Conservation (phyloP, 1,139 yeast genomes). For the Saccharomyces hybrid region DNA sequence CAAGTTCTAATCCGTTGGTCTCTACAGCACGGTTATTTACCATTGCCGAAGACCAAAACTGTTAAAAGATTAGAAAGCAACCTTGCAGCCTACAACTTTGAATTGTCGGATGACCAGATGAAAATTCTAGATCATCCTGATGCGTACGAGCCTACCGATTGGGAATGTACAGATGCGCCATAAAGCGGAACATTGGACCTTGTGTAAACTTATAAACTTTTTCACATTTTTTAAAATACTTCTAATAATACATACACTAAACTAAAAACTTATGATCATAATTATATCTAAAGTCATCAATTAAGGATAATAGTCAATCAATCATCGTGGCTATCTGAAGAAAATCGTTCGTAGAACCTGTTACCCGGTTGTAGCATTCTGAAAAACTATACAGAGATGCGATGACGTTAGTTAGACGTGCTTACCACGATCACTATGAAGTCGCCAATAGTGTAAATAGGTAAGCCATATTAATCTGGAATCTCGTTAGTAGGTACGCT, state of each 20-base stretch:
- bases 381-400: neutral
- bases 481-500: neutral
- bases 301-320: neutral
- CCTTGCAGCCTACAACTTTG: slow-evolving; percentile 43
- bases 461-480: neutral
- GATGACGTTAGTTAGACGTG: neutral
- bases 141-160: slow-evolving; percentile 60
- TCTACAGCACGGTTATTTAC: slow-evolving; percentile 55
- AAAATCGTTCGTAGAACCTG: neutral
- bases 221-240: neutral
- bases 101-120: slow-evolving; percentile 43
- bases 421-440: neutral
- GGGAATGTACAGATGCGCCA: slow-evolving; percentile 59
- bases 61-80: slow-evolving; percentile 42
- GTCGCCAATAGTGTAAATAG: neutral
- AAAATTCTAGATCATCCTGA: slow-evolving; percentile 41
- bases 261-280: neutral
- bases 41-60: slow-evolving; percentile 62
- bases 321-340: neutral
- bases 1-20: slow-evolving; percentile 47
- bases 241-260: neutral
- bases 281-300: neutral
- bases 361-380: neutral
- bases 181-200: slow-evolving; percentile 14
- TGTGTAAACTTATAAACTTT: neutral